Evolutionary conservation across 345 rosid genomes (phyloP), one percentile per base, ranked within the genome.

Genomic region (Murraya koenigii): DNA sequence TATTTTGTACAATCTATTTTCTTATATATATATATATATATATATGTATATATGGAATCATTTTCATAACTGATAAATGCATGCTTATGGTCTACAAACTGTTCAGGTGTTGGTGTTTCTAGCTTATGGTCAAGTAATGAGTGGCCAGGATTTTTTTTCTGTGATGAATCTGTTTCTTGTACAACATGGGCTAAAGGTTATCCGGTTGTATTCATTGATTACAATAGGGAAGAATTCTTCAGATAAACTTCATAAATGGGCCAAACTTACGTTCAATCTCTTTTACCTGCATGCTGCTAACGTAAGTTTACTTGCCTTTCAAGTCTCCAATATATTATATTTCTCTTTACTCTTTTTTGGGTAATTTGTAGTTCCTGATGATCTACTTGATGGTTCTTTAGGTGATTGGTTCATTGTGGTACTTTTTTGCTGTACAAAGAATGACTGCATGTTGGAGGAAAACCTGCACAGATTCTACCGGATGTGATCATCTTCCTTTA

Each of bases 201-300:
- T 77, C 17, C 83, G 83, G 22, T 77, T 85, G 10, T 77, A 77
- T 59, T 77, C 81, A 13, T 66, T 74, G 74, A 77, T 76, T 62
- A 77, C 74, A 39, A 79, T 79, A 66, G 81, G 77, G 11, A 71
- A 81, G 74, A 85, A 80, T 60, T 30, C 2, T 30, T 77, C 82
- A 65, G 81, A 81, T 74, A 80, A 82, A 25, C 81, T 80, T 55
- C 75, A 78, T 19, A 77, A 66, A 79, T 85, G 83, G 85, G 87
- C 83, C 30, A 80, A 69, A 71, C 75, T 80, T 66, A 77, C 81
- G 2, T 82, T 85, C 60, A 79, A 77, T 75, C 81, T 82, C 35
- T 52, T 75, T 22, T 85, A 74, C 78, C 74, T 79, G 75, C 80
- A 79, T 69, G 87, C 85, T 2, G 78, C 83, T 77, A 81, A 82